Percentiles rank a stretch among this genome's conserved stretches.
Evolutionary conservation across 23 red algal genomes (phyloP).

Genomic region (Cyanidium caldarium): DNA sequence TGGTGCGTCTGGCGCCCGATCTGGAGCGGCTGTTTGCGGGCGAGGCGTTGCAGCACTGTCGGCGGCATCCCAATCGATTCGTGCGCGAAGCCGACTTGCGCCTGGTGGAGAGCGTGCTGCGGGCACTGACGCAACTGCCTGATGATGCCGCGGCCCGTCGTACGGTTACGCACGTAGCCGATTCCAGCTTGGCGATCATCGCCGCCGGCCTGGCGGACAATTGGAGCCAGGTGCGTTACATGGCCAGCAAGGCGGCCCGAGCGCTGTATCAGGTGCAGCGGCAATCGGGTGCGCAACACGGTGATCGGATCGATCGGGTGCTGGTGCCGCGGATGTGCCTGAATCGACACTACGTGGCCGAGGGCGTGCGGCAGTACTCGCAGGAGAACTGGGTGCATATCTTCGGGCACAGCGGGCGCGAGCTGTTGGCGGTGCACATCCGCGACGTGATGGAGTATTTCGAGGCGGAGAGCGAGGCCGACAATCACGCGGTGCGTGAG

Average conservation of each 20-base stretch:
- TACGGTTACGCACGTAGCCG: neutral
- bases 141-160: neutral
- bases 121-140: neutral
- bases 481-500: slow-evolving; percentile 94
- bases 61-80: slow-evolving; percentile 69
- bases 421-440: slow-evolving; percentile 22
- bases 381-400: slow-evolving; percentile 46
- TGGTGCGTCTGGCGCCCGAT: no score
- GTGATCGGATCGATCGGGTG: slow-evolving; percentile 13
- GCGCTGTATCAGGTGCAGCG: neutral
- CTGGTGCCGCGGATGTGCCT: slow-evolving; percentile 81
- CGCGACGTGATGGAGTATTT: slow-evolving; percentile 35
- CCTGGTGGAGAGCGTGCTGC: slow-evolving; percentile 13
- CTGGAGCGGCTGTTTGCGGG: neutral
- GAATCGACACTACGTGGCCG: slow-evolving; percentile 91
- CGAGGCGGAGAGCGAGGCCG: slow-evolving; percentile 45
- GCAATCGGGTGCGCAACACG: neutral
- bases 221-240: slow-evolving; percentile 95
- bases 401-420: slow-evolving; percentile 24
- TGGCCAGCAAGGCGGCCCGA: neutral
- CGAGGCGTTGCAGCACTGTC: neutral
- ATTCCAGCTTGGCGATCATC: neutral
- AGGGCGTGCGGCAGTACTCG: slow-evolving; percentile 62
- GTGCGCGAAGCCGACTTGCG: slow-evolving; percentile 56
- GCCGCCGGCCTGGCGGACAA: slow-evolving; percentile 74